phyloP scores from a whole-genome alignment of 2,329 filamentous ascomycete species.

The Penicillium decumbens region DNA sequence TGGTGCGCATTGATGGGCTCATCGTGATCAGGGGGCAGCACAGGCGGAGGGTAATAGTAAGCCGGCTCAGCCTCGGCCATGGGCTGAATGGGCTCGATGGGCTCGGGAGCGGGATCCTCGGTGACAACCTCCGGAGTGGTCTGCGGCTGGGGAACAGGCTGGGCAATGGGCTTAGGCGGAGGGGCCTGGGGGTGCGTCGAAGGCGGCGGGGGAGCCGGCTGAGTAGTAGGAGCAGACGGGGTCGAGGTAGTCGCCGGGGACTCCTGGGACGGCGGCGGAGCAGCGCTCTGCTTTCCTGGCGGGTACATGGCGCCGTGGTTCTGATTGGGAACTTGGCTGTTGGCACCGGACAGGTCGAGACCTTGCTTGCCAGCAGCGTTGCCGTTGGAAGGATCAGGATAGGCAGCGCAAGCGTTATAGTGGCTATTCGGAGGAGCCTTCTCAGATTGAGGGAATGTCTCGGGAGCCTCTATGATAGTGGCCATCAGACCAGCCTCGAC shows the following conservation, averaged over 20 bases:
- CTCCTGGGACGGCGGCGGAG: not conserved
- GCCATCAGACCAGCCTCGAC: conserved; percentile 30
- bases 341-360: conserved; percentile 13
- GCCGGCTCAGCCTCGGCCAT: not conserved
- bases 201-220: not conserved
- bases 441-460: conserved; percentile 19
- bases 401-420: conserved; percentile 21
- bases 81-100: not conserved
- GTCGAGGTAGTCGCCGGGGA: not conserved
- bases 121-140: conserved; percentile 2
- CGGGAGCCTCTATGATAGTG: conserved; percentile 32
- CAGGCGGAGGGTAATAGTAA: conserved; percentile 2
- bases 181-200: not conserved
- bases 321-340: conserved; percentile 5
- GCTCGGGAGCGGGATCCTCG: not conserved
- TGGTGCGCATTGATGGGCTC: conserved; percentile 8
- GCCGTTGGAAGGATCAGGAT: conserved; percentile 17
- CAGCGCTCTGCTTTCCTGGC: not conserved
- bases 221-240: not conserved
- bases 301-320: conserved; percentile 20
- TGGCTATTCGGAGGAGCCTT: conserved; percentile 20
- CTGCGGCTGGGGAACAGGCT: not conserved
- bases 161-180: not conserved
- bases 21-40: conserved; percentile 1
- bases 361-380: conserved; percentile 25